Conservation (phyloP, 345 rosid genomes). For the Bruguiera parviflora region DNA sequence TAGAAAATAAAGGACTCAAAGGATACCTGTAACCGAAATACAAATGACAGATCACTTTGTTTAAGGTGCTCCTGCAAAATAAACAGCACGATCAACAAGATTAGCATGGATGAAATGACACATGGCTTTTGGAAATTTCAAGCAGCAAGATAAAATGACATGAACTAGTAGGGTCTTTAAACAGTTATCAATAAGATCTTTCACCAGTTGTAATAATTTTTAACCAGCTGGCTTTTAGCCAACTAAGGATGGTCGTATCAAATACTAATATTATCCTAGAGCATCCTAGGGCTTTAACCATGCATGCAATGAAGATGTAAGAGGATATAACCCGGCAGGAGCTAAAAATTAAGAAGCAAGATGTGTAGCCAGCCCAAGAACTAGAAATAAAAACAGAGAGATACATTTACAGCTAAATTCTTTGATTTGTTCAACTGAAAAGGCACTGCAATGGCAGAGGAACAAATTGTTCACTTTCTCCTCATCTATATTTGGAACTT, state of each 20-base stretch:
- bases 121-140: not conserved
- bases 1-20: constrained; percentile 6
- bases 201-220: not conserved
- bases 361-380: not conserved
- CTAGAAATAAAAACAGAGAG: not conserved
- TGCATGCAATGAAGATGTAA: not conserved
- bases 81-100: constrained; percentile 16
- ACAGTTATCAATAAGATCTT: too few species aligned
- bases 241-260: not conserved
- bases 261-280: too few species aligned
- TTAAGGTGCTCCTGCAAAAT: constrained; percentile 81
- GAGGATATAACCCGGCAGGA: not conserved
- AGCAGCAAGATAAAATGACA: too few species aligned
- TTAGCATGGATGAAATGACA: not conserved
- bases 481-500: not conserved
- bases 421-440: too few species aligned
- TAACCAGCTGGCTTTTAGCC: not conserved
- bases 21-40: constrained; percentile 86
- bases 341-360: constrained; percentile 3
- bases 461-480: not conserved
- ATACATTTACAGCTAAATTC: not conserved
- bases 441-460: not conserved
- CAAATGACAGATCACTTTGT: constrained; percentile 86
- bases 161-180: too few species aligned
- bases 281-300: not conserved